Percentiles rank a stretch among this genome's conserved stretches.
phyloP scores from a whole-genome alignment of 352 stramenopile genomes.

The Phytophthora macrochlamydospora region DNA sequence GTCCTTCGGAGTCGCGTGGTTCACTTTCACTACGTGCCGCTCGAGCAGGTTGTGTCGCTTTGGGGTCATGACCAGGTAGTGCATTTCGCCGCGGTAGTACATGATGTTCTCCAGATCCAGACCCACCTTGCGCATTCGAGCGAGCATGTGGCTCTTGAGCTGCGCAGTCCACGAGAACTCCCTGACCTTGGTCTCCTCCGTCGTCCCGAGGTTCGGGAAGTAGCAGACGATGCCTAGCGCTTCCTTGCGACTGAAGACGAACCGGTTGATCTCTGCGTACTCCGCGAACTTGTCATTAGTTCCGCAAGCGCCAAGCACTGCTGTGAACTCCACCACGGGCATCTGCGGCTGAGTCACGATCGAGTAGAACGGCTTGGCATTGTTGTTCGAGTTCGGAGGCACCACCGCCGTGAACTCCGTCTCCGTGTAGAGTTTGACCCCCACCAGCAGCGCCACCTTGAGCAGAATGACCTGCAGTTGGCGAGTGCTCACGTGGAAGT shows the following conservation, averaged over 20 bases:
- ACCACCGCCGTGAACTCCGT: slow-evolving; percentile 57
- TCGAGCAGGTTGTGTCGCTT: slow-evolving; percentile 68
- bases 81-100: slow-evolving; percentile 85
- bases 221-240: slow-evolving; percentile 82
- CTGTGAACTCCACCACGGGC: slow-evolving; percentile 64
- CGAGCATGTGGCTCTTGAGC: slow-evolving; percentile 74
- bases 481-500: slow-evolving; percentile 83
- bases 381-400: slow-evolving; percentile 28
- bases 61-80: slow-evolving; percentile 84
- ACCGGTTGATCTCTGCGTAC: slow-evolving; percentile 64
- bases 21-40: slow-evolving; percentile 56
- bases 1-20: slow-evolving; percentile 56
- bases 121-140: slow-evolving; percentile 58
- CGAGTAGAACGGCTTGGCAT: slow-evolving; percentile 57
- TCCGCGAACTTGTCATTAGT: slow-evolving; percentile 60
- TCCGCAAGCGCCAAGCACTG: slow-evolving; percentile 59
- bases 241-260: slow-evolving; percentile 72
- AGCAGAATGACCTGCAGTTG: slow-evolving; percentile 82
- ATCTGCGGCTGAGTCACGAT: slow-evolving; percentile 69
- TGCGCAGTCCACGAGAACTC: slow-evolving; percentile 83
- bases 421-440: slow-evolving; percentile 54
- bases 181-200: slow-evolving; percentile 63
- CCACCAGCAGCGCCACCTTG: slow-evolving; percentile 72
- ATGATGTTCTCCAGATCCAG: slow-evolving; percentile 81
- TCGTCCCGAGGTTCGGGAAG: slow-evolving; percentile 64